Conservation (phyloP, 176 grass and related monocot species). For the Phyllostachys edulis region DNA sequence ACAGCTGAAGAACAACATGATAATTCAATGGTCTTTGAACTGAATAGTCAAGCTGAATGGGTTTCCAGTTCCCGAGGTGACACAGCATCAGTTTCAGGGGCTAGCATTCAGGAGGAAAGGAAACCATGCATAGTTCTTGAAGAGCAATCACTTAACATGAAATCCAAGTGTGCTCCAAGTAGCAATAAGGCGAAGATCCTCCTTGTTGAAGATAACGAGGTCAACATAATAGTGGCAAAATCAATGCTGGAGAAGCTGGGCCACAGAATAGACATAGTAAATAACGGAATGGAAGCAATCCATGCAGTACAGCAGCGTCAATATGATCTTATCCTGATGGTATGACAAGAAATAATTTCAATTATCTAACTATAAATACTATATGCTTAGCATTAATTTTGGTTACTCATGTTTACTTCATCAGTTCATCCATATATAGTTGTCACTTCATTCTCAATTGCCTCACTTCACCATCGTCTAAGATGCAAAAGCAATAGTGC, state of each 20-base stretch:
- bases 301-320: constrained; percentile 58
- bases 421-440: constrained; percentile 9
- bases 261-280: constrained; percentile 69
- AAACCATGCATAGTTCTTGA: constrained; percentile 29
- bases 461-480: constrained; percentile 13
- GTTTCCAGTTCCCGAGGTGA: constrained; percentile 48
- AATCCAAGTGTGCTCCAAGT: constrained; percentile 45
- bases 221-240: constrained; percentile 92
- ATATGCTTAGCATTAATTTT: constrained; percentile 23
- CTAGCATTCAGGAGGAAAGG: constrained; percentile 28
- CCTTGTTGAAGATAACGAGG: constrained; percentile 88
- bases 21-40: constrained; percentile 29
- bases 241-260: constrained; percentile 86
- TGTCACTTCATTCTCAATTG: constrained; percentile 16
- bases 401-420: constrained; percentile 10
- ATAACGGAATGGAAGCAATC: constrained; percentile 85
- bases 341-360: constrained; percentile 36
- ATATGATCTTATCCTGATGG: constrained; percentile 94
- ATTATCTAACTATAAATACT: constrained; percentile 2
- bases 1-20: constrained; percentile 38
- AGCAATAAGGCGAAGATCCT: constrained; percentile 57
- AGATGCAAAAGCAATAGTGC: constrained; percentile 24
- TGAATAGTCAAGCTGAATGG: constrained; percentile 46
- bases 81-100: constrained; percentile 36
- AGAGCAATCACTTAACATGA: constrained; percentile 40